Base-by-base conservation (phyloP, 2,329 filamentous ascomycete genomes). In the Orbilia oligospora region DNA sequence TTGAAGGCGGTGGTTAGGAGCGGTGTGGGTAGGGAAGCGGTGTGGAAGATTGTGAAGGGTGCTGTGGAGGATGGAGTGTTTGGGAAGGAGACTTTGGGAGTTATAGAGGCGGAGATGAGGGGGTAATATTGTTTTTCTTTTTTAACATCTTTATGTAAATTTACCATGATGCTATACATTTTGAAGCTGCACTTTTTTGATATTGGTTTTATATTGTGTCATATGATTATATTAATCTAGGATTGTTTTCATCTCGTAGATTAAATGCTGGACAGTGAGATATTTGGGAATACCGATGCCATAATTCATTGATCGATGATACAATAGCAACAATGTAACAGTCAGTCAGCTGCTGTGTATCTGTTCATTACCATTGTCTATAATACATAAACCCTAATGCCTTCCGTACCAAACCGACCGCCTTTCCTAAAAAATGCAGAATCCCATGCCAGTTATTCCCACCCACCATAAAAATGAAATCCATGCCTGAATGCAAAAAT, bases 11-110 rank as follows among this genome's bases (percentile, higher is more conserved):
- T 77, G 8, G 5, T 71, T 9, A 48, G 16, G 22, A 33, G 66
- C n/a, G 72, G 66, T 5, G 18, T 77, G 9, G 49, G 38, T n/a
- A 56, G 5, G 14, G 38, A 8, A 20, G 33, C 48, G 48, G 56
- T 81, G 18, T 65, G 65, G 48, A 81, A 72, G 16, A 63, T 81
- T 4, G 22, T 80, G 4, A 76, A 70, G 58, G 72, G 75, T 10
- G 80, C 80, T 22, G 76, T 81, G 1, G 81, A 82, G 55, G 81
- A 82, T 24, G 80, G 76, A 18, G 38, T 82, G 30, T 80, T 81
- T 63, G 76, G 81, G 84, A 84, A 27, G 81, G 82, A 36, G 44
- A 16, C 41, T 2, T 48, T 71, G 18, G 49, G 38, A 16, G 24
- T 9, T 18, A 41, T 75, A 20, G 46, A 38, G n/a, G 38, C 5